phyloP scores from a whole-genome alignment of 2,329 filamentous ascomycete species.

The Balansia obtecta region DNA sequence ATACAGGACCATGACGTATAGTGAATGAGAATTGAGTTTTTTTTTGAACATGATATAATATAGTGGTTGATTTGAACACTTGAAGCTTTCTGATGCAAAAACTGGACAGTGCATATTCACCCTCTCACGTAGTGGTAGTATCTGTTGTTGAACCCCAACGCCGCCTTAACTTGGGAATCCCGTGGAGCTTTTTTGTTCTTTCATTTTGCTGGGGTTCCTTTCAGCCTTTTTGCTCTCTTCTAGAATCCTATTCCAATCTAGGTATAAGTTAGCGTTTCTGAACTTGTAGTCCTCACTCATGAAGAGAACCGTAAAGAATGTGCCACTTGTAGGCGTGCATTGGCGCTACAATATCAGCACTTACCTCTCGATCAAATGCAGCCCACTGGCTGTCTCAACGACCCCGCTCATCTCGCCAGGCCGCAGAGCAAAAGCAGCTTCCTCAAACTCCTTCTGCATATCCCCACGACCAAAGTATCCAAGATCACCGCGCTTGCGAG shows the following conservation, averaged over 20 bases:
- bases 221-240: not conserved
- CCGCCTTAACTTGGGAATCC: not conserved
- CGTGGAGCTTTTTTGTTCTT: not conserved
- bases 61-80: not conserved
- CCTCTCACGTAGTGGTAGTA: not conserved
- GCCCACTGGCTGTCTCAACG: conserved; percentile 83
- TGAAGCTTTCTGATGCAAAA: not conserved
- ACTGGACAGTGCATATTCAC: not conserved
- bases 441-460: conserved; percentile 99
- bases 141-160: not conserved
- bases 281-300: not conserved
- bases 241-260: not conserved
- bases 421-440: conserved; percentile 82
- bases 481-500: conserved; percentile 85
- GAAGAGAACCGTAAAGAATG: not conserved
- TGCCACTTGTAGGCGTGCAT: too few relatives aligned
- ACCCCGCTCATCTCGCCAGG: conserved; percentile 77
- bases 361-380: conserved; percentile 93
- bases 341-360: conserved; percentile 5
- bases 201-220: not conserved
- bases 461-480: conserved; percentile 90
- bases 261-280: not conserved
- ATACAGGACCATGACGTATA: too few relatives aligned
- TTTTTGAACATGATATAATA: not conserved
- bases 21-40: not conserved